Evolutionary conservation across 208 protist species (phyloP).

Genomic region (Acanthamoeba healyi): DNA sequence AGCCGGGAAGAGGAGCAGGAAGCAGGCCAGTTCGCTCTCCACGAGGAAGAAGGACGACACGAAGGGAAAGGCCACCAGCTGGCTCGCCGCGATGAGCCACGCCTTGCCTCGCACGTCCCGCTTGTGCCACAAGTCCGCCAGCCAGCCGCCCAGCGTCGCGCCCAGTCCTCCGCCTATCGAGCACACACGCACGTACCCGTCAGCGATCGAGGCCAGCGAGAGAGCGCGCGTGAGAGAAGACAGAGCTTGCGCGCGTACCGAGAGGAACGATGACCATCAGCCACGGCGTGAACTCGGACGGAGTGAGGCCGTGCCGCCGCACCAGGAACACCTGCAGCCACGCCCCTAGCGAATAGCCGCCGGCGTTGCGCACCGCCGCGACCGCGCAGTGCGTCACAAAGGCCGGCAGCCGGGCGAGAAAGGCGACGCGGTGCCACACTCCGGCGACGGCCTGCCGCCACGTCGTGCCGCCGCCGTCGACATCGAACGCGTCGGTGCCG

Average conservation of each 20-base stretch:
- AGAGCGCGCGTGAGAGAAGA: too few species aligned
- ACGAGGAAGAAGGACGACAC: background rate
- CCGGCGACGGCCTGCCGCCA: background rate
- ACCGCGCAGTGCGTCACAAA: background rate
- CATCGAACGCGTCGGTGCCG: background rate
- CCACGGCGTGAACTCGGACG: background rate
- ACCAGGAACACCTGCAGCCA: conserved; percentile 41
- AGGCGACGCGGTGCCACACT: background rate
- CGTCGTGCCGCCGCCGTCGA: background rate
- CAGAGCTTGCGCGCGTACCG: background rate
- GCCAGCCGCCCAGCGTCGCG: background rate
- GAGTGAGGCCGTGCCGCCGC: background rate
- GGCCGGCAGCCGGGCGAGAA: background rate
- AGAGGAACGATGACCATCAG: conserved; percentile 19
- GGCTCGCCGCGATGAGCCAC: conserved; percentile 3
- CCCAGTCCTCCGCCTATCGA: background rate
- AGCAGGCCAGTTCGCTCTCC: background rate
- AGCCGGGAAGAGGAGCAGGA: background rate
- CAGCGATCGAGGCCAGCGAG: too few species aligned
- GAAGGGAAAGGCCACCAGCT: background rate
- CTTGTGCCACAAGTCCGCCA: background rate
- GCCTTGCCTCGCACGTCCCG: background rate
- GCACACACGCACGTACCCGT: background rate
- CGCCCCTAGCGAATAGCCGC: background rate
- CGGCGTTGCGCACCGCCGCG: background rate